phyloP scores from a whole-genome alignment of 129 eudicot genomes.

The Flaveria robusta region DNA sequence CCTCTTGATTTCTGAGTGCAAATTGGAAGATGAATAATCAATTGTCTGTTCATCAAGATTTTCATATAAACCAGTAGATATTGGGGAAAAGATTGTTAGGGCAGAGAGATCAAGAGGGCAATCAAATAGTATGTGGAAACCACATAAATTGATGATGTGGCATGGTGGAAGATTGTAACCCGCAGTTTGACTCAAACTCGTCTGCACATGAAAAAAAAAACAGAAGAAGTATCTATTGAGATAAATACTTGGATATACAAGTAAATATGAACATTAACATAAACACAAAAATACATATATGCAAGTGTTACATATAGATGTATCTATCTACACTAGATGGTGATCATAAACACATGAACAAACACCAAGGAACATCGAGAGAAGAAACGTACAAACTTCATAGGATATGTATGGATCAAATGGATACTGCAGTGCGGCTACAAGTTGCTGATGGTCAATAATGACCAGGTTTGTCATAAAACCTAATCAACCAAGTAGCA shows the following conservation, averaged over 20 bases:
- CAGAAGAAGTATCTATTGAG: no score
- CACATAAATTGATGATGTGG: slow-evolving; percentile 57
- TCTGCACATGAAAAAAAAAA: slow-evolving; percentile 49
- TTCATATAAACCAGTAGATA: slow-evolving; percentile 24
- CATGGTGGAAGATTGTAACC: slow-evolving; percentile 83
- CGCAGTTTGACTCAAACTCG: slow-evolving; percentile 70
- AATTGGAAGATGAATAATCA: slow-evolving; percentile 21
- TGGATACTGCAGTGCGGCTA: background rate
- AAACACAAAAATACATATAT: background rate
- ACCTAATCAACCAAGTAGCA: no score
- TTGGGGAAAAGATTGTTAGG: slow-evolving; percentile 64
- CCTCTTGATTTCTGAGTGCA: slow-evolving; percentile 24
- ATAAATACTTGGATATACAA: background rate
- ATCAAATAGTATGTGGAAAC: slow-evolving; percentile 68
- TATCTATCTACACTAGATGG: no score
- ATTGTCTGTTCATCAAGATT: slow-evolving; percentile 7
- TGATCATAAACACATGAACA: background rate
- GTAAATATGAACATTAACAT: background rate
- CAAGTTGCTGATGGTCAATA: no score
- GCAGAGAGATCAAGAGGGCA: slow-evolving; percentile 90
- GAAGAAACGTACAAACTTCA: slow-evolving; percentile 40
- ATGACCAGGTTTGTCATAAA: no score
- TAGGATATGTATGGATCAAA: slow-evolving; percentile 1
- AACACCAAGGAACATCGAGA: slow-evolving; percentile 6
- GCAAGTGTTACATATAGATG: background rate